Conservation (phyloP, 2,329 filamentous ascomycete genomes). For the Aspergillus sp. region DNA sequence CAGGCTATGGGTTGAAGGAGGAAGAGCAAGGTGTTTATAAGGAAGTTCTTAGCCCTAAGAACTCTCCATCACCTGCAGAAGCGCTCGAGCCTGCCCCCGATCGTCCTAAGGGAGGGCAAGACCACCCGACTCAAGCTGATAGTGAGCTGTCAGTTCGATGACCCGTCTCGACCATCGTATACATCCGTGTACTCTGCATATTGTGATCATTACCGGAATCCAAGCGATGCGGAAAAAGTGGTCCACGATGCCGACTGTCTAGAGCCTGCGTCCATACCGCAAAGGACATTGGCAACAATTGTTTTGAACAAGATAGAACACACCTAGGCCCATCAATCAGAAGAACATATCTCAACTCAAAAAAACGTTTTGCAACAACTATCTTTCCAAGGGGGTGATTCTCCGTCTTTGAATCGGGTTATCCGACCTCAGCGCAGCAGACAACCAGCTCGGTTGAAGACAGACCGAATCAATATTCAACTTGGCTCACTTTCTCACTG, state of each 20-base stretch:
- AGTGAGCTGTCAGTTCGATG: neutral
- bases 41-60: constrained; percentile 28
- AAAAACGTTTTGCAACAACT: too few relatives aligned
- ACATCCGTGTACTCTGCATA: neutral
- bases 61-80: constrained; percentile 2
- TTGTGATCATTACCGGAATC: neutral
- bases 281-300: neutral
- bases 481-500: neutral
- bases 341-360: neutral
- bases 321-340: neutral
- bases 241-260: neutral
- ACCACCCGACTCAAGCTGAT: neutral
- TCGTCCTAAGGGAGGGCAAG: neutral
- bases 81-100: neutral
- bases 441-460: neutral
- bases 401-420: neutral
- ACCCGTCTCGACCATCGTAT: neutral
- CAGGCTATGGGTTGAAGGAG: constrained; percentile 50
- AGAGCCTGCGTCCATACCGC: neutral
- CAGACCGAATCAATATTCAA: neutral
- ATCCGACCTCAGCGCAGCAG: neutral
- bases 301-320: neutral
- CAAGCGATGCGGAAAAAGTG: neutral
- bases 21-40: constrained; percentile 49
- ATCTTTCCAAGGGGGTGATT: neutral